Conservation (phyloP, 768 basidiomycete genomes). For the Termitomyces sp. region DNA sequence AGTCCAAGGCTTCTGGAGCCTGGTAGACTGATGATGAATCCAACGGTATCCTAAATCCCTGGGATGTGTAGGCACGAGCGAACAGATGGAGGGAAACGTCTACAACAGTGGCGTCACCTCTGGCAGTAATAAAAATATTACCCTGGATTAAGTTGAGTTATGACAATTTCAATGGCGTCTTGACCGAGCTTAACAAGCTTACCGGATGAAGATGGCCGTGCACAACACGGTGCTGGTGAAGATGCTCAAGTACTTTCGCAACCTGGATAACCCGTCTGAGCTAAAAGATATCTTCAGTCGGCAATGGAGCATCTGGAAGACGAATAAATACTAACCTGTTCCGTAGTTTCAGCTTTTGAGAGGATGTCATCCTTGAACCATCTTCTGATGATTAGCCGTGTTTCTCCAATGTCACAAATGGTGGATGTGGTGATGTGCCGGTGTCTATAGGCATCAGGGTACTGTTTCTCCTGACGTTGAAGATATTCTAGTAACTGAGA, state of each 20-base stretch:
- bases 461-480: neutral
- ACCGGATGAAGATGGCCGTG: constrained; percentile 1
- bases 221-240: neutral
- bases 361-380: constrained; percentile 1
- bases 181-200: neutral
- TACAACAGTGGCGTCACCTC: constrained; percentile 1
- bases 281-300: neutral
- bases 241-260: neutral
- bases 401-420: neutral
- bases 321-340: neutral
- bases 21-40: constrained; percentile 7
- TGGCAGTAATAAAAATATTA: neutral
- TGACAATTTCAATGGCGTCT: neutral
- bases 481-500: neutral
- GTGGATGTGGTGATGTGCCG: neutral
- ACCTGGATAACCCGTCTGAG: neutral
- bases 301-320: neutral
- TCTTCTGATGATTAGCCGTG: neutral
- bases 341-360: neutral
- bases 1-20: constrained; percentile 11
- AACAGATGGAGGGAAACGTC: constrained; percentile 8
- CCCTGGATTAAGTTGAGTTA: neutral
- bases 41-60: neutral
- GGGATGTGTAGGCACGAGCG: neutral
- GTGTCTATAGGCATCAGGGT: neutral